Evolutionary conservation across 2,329 filamentous ascomycete species (phyloP), one percentile per base, ranked within the genome.

Genomic region (Sclerotinia minor): DNA sequence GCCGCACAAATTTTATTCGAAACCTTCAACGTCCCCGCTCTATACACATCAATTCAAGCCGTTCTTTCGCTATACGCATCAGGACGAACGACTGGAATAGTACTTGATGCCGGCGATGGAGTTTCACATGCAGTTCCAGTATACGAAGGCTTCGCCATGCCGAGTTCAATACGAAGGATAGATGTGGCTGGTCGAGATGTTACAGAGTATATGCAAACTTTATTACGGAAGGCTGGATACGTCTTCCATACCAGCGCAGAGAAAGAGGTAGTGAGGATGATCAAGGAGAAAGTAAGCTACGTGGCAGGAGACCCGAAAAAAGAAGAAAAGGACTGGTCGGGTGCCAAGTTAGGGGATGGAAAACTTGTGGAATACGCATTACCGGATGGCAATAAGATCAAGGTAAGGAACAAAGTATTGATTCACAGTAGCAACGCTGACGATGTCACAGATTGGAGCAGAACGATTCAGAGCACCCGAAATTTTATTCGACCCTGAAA

Each of bases 1-100:
- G 95, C 95, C 50, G 95, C 95, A 53, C 95, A 99, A 80, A 96
- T 99, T 72, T 88, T 99, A 67, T 99, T 99, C 80, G 95, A 99
- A 81, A 97, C 94, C 2, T 98, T 98, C 84, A 98, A 98, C 78
- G 94, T 98, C 15, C 95, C 95, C 17, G 95, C 95, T 5, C 84
- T 98, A 57, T 97, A 97, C 81, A 97, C 92, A 67, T 97, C 94
- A 2, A 97, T 99, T 73, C 95, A 99, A 82, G 95, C 95, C 0
- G 94, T 98, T 26, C 87, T 99, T 67, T 97, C 94, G 58, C 83
- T 99, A 69, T 99, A 99, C 80, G 94, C 95, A 67, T 97, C 92
- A 67, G 95, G 95, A 29, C 90, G 95, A 73, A 98, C 95, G 32
- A 98, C 95, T 5, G 95, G 95, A 74, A 93, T 98, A 70, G 95